These are phyloP conservation scores for Choiromyces venosus DNA, from an alignment of 495 filamentous ascomycete species.

Conservation along the genomic window DNA sequence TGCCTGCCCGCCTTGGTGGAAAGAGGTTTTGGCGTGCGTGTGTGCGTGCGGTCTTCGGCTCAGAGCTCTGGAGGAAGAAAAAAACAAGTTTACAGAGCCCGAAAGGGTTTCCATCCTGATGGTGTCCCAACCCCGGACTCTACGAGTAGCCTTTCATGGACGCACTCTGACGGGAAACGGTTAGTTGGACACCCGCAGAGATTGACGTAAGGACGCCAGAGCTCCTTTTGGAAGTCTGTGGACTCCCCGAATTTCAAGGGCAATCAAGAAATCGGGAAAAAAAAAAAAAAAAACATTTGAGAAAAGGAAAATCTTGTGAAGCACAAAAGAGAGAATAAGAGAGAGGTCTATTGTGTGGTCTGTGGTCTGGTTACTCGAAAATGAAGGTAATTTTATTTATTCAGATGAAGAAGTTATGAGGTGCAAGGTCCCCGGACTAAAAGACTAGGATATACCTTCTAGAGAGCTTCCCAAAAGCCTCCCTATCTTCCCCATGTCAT, in stretches of 20 bases:
- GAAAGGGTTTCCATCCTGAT: not conserved
- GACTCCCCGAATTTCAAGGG: conserved; percentile 13
- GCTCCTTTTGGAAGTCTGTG: conserved; percentile 28
- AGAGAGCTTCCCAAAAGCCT: not conserved
- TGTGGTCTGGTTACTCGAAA: not conserved
- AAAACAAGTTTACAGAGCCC: not conserved
- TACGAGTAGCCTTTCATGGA: conserved; percentile 14
- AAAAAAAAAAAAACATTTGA: conserved; percentile 11
- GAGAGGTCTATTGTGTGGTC: not conserved
- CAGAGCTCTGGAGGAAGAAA: not conserved
- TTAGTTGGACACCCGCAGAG: conserved; percentile 17
- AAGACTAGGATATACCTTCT: not conserved
- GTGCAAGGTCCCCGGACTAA: not conserved
- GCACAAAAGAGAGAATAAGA: not conserved
- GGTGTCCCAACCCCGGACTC: not conserved
- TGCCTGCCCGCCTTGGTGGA: not conserved
- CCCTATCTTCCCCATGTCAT: not conserved
- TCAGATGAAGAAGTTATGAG: not conserved
- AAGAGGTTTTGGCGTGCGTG: not conserved
- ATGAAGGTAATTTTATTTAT: not conserved
- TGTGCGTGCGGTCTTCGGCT: not conserved
- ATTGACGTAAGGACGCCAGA: conserved; percentile 32
- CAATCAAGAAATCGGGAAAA: conserved; percentile 12
- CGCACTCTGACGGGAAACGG: conserved; percentile 24
- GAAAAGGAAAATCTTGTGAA: not conserved